Evolutionary conservation across 345 rosid species (phyloP).

Genomic region (Cardamine occulta): DNA sequence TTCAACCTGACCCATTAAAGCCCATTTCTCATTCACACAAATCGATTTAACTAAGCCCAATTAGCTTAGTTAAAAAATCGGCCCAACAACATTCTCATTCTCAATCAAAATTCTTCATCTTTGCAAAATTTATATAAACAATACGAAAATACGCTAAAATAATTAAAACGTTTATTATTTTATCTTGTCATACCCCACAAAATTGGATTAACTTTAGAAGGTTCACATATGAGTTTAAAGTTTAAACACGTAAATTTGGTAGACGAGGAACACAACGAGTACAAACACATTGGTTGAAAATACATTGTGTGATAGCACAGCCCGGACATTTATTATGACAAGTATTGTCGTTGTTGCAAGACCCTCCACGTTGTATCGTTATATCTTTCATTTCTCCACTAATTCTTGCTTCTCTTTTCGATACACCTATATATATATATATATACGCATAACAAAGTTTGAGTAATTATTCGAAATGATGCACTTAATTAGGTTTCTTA

Average conservation of each 20-base stretch:
- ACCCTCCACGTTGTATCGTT: conserved; percentile 34
- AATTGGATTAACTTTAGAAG: neutral
- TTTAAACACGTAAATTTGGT: neutral
- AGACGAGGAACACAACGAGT: conserved; percentile 16
- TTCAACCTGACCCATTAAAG: too few species aligned
- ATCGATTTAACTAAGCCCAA: too few species aligned
- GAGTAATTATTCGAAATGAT: neutral
- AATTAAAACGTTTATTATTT: neutral
- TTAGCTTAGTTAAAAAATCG: too few species aligned
- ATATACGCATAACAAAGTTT: neutral
- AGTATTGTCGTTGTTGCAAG: conserved; percentile 27
- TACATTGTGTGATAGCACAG: conserved; percentile 2
- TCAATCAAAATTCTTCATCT: neutral
- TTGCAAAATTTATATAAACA: neutral
- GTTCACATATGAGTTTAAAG: neutral
- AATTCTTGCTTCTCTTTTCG: conserved; percentile 23
- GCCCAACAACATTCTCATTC: neutral
- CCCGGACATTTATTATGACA: conserved; percentile 31
- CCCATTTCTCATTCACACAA: too few species aligned
- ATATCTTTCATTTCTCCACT: conserved; percentile 23
- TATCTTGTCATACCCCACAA: neutral
- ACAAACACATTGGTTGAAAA: conserved; percentile 39
- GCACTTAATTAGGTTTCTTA: neutral
- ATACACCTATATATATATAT: neutral
- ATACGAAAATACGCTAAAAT: neutral